Percentiles rank a stretch among this genome's conserved stretches.
Evolutionary conservation across 371 early-diverging fungal species (phyloP).

Genomic region (Chytridiales sp.): DNA sequence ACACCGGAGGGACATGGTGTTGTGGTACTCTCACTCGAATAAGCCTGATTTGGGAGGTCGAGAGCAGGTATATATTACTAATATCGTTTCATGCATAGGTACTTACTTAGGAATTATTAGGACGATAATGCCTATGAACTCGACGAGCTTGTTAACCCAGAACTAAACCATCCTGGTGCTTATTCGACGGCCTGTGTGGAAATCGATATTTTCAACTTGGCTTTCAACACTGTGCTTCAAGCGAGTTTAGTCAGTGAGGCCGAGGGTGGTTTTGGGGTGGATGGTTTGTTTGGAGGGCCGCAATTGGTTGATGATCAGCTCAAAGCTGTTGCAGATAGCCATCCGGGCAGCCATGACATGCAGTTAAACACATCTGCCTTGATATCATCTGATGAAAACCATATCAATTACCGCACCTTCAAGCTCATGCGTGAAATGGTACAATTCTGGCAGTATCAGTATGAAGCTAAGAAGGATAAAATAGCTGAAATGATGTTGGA

Average conservation of each 20-base stretch:
- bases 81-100: too few species aligned
- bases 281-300: constrained; percentile 3
- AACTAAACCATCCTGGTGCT: constrained; percentile 72
- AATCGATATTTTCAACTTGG: constrained; percentile 75
- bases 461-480: constrained; percentile 44
- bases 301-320: constrained; percentile 20
- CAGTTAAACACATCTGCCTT: constrained; percentile 9
- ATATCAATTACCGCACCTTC: constrained; percentile 47
- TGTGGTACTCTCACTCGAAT: constrained; percentile 86
- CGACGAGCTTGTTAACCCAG: constrained; percentile 60
- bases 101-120: too few species aligned
- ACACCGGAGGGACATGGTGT: constrained; percentile 67
- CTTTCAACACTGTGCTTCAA: constrained; percentile 78
- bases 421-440: constrained; percentile 72
- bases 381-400: constrained; percentile 15
- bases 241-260: constrained; percentile 69
- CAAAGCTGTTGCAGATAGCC: constrained; percentile 7
- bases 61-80: too few species aligned
- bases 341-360: constrained; percentile 3
- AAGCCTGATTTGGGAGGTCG: constrained; percentile 90
- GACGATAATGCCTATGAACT: constrained; percentile 67
- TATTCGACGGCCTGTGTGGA: constrained; percentile 82
- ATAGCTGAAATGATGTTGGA: constrained; percentile 67
- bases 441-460: constrained; percentile 58
- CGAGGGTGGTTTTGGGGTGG: constrained; percentile 23